These are phyloP conservation scores for Avena sativa DNA, from an alignment of 176 grass and related monocot genomes.

Conservation along the genomic window DNA sequence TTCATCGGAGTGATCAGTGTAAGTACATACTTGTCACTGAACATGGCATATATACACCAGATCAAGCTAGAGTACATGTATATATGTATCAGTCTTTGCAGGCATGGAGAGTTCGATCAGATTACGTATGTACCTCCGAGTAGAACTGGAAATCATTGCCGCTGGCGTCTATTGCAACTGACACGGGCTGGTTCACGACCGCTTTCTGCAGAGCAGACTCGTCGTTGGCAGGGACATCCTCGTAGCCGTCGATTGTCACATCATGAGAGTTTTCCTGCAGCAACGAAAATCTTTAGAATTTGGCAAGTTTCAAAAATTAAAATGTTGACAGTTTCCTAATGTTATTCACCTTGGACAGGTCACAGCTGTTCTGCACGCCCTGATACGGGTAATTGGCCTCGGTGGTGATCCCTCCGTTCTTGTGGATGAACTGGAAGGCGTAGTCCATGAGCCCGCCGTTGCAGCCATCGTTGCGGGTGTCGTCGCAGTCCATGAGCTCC, in stretches of 20 bases:
- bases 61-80: not conserved
- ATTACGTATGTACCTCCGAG: slow-evolving; percentile 63
- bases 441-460: slow-evolving; percentile 81
- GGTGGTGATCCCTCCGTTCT: slow-evolving; percentile 72
- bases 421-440: slow-evolving; percentile 74
- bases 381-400: slow-evolving; percentile 70
- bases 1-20: not conserved
- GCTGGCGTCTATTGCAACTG: slow-evolving; percentile 72
- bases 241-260: slow-evolving; percentile 70
- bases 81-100: not conserved
- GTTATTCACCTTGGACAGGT: slow-evolving; percentile 52
- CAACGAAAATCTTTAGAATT: no score
- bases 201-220: slow-evolving; percentile 69
- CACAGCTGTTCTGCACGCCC: slow-evolving; percentile 49
- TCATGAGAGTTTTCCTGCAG: slow-evolving; percentile 51
- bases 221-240: slow-evolving; percentile 60
- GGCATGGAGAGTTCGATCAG: not conserved
- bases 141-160: slow-evolving; percentile 75
- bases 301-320: no score
- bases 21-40: not conserved
- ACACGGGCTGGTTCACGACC: slow-evolving; percentile 65
- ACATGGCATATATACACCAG: not conserved
- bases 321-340: no score
- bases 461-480: slow-evolving; percentile 56
- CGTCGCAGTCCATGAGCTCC: slow-evolving; percentile 76